Percentiles rank a stretch among this genome's conserved stretches.
Conservation (phyloP, 2,329 filamentous ascomycete genomes). For the Neofusicoccum kwambonambiense region DNA sequence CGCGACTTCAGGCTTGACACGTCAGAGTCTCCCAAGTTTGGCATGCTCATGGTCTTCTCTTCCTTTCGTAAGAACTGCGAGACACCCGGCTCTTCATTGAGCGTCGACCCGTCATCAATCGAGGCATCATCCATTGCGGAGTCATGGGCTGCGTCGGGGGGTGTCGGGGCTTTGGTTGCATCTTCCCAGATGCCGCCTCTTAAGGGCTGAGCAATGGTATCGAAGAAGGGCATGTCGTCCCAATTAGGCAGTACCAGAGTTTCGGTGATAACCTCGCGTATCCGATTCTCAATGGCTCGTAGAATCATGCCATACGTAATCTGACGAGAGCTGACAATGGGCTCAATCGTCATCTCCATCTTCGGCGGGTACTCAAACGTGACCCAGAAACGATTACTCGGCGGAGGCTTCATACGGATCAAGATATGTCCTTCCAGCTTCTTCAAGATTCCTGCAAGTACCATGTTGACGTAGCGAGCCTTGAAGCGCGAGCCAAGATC, state of each 20-base stretch:
- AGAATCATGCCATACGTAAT: conserved; percentile 93
- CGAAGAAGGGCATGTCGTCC: conserved; percentile 91
- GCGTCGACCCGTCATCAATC: not conserved
- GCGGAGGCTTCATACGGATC: conserved; percentile 87
- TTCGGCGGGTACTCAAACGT: conserved; percentile 92
- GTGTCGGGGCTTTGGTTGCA: conserved; percentile 29
- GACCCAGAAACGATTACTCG: conserved; percentile 95
- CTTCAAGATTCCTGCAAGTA: conserved; percentile 81
- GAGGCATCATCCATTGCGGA: conserved; percentile 26
- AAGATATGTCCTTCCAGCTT: conserved; percentile 82
- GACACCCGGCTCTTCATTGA: not conserved
- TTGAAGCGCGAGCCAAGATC: conserved; percentile 89
- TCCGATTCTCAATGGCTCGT: conserved; percentile 88
- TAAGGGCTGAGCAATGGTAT: conserved; percentile 73
- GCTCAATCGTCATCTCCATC: conserved; percentile 91
- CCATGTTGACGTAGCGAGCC: conserved; percentile 80
- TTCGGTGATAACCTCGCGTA: conserved; percentile 90
- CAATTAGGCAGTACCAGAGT: conserved; percentile 90
- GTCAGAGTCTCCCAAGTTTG: conserved; percentile 20
- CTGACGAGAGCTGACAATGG: conserved; percentile 90
- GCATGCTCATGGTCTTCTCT: conserved; percentile 26
- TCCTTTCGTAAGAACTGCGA: not conserved
- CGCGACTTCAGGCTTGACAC: conserved; percentile 22
- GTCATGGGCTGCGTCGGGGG: conserved; percentile 22
- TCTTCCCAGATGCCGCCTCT: conserved; percentile 76